Base-by-base conservation (phyloP, 2,329 filamentous ascomycete species). In the Pseudocercospora vitis region DNA sequence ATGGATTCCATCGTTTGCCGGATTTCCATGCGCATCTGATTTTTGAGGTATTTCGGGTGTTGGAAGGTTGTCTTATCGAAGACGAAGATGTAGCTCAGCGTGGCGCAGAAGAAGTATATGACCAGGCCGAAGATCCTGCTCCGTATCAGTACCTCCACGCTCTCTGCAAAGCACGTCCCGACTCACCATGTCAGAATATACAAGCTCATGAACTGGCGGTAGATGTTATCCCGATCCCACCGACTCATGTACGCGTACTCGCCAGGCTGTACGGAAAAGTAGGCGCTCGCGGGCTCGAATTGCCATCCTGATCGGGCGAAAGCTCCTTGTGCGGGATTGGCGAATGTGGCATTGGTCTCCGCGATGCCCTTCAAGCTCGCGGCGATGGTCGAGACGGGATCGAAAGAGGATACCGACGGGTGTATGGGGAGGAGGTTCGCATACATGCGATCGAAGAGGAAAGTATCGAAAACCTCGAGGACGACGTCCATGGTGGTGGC, bases 31-130 rank as follows among this genome's bases (percentile, higher is more conserved):
- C 80, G 78, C 60, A 96, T 86, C 73, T 96, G 92, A 74, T 96
- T 92, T 76, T 94, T 95, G 68, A 96, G 86, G 73, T 92, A 97
- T 69, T 94, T 94, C 44, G 92, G 92, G 71, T 97, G 92, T 48
- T 89, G 78, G 74, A 92, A 84, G 39, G 89, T 94, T 35, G 84
- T 81, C 74, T 96, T 94, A 74, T 96, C 91, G 76, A 96, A 96
- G 68, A 96, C 80, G 75, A 96, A 87, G 67, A 86, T 66, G 74
- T 95, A 97, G 12, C 91, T 96, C 14, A 95, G 78, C 4, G 85
- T 80, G 3, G 91, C 88, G 69, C 89, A 90, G 60, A 89, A 65
- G 71, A 92, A 96, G 80, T 96, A 97, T 52, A 94, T 78, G 42
- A 91, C 61, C 28, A 91, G 73, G 51, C 91, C 92, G 66, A 95